phyloP scores from a whole-genome alignment of 495 filamentous ascomycete genomes.

The Aspergillus funiculosus region DNA sequence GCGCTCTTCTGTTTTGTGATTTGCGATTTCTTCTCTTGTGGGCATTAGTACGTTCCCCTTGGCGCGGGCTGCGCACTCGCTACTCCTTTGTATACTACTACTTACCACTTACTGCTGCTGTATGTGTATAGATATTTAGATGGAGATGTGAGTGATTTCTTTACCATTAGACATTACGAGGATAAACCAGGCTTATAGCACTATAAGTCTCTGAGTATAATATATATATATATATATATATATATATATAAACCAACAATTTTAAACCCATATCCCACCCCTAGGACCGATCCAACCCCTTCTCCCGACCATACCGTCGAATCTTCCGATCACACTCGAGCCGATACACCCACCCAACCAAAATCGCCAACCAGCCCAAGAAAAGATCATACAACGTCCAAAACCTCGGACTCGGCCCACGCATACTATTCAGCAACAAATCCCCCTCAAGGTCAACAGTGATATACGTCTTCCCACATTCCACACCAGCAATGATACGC shows the following conservation, averaged over 20 bases:
- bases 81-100: slow-evolving; percentile 13
- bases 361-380: slow-evolving; percentile 12
- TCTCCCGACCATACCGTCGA: slow-evolving; percentile 12
- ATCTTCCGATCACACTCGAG: slow-evolving; percentile 9
- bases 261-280: too few relatives aligned
- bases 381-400: slow-evolving; percentile 15
- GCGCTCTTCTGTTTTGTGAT: slow-evolving; percentile 1
- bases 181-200: too few relatives aligned
- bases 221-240: too few relatives aligned
- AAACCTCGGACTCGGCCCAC: slow-evolving; percentile 23
- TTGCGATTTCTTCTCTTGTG: background rate
- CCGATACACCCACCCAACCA: slow-evolving; percentile 16
- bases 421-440: slow-evolving; percentile 26
- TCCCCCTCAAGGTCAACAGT: slow-evolving; percentile 16
- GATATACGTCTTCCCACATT: slow-evolving; percentile 12
- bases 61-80: slow-evolving; percentile 9
- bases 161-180: too few relatives aligned
- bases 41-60: background rate
- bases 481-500: slow-evolving; percentile 9
- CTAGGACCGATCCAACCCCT: too few relatives aligned
- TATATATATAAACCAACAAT: too few relatives aligned
- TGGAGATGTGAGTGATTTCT: background rate
- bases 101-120: background rate
- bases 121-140: slow-evolving; percentile 1
- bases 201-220: too few relatives aligned